A percentile compares a stretch with the other conserved stretches of the same genome.
Conservation (phyloP, 495 filamentous ascomycete species). For the Schizothecium vesticola region DNA sequence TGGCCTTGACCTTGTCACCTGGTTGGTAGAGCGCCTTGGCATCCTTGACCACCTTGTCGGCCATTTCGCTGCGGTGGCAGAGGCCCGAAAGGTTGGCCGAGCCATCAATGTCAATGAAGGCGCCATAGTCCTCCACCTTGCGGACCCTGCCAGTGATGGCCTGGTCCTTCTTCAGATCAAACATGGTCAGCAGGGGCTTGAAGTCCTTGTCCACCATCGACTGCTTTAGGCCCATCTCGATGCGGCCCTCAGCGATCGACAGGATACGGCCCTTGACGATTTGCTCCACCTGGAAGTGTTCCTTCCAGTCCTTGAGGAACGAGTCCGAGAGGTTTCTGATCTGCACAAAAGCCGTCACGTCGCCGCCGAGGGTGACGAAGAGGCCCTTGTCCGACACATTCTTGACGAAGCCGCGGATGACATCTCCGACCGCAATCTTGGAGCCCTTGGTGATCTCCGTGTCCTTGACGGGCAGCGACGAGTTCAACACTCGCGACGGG, state of each 20-base stretch:
- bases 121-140: conserved; percentile 90
- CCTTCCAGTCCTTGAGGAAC: conserved; percentile 93
- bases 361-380: conserved; percentile 72
- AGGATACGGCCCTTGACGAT: conserved; percentile 83
- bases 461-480: conserved; percentile 76
- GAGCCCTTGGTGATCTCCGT: conserved; percentile 62
- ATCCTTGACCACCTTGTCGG: conserved; percentile 70
- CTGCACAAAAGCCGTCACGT: conserved; percentile 73
- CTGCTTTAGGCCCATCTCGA: conserved; percentile 81
- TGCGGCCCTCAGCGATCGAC: conserved; percentile 60
- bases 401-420: conserved; percentile 85
- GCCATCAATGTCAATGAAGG: conserved; percentile 83
- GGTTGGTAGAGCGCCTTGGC: conserved; percentile 78
- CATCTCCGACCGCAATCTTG: conserved; percentile 70
- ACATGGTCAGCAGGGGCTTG: conserved; percentile 59
- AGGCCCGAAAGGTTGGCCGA: conserved; percentile 84
- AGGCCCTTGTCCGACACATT: conserved; percentile 80
- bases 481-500: conserved; percentile 82
- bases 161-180: conserved; percentile 71
- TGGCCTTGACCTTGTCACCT: conserved; percentile 87
- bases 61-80: conserved; percentile 86
- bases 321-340: conserved; percentile 85
- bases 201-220: conserved; percentile 78
- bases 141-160: conserved; percentile 81
- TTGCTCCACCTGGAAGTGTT: conserved; percentile 77